Evolutionary conservation across 2,329 filamentous ascomycete species (phyloP), one percentile per base, ranked within the genome.

Genomic region (Aspergillus piperis): DNA sequence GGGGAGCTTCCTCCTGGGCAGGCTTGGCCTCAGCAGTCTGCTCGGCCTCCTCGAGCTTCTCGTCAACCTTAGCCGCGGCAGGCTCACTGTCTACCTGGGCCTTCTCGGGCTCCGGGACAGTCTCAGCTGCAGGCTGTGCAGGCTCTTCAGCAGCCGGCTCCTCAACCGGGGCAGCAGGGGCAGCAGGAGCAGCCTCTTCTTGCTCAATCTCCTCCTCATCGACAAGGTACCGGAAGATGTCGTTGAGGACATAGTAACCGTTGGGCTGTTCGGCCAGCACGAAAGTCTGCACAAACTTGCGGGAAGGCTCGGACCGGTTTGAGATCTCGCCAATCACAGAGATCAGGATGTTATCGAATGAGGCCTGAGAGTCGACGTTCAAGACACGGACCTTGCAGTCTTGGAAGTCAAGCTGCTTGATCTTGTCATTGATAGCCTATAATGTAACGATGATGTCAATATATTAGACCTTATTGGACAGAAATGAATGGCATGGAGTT

Each of bases 251-350:
- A 71, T 96, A 99, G 83, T 98, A 99, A 65, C 95, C 95, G 59
- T 94, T 96, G 53, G 92, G 92, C 81, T 99, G 95, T 78, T 94
- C 88, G 52, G 95, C 95, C 64, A 99, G 90, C 64, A 99, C 91
- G 70, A 99, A 99, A 55, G 94, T 98, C 84, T 99, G 95, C 42
- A 93, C 90, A 73, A 99, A 99, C 78, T 97, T 97, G 83, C 91
- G 93, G 72, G 94, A 91, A 61, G 95, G 91, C 65, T 89, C 88
- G 52, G 87, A 88, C 79, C 96, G 96, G 86, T 96, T 97, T 71
- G 93, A 96, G 71, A 95, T 96, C 80, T 98, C 94, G 66, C 95
- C 95, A 74, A 99, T 97, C 71, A 98, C 95, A 78, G 96, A 93
- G 72, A 99, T 96, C 70, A 99, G 88, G 69, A 99, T 98, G 81